Conservation (phyloP, 129 eudicot species). For the carrot (Daucus carota) region DNA sequence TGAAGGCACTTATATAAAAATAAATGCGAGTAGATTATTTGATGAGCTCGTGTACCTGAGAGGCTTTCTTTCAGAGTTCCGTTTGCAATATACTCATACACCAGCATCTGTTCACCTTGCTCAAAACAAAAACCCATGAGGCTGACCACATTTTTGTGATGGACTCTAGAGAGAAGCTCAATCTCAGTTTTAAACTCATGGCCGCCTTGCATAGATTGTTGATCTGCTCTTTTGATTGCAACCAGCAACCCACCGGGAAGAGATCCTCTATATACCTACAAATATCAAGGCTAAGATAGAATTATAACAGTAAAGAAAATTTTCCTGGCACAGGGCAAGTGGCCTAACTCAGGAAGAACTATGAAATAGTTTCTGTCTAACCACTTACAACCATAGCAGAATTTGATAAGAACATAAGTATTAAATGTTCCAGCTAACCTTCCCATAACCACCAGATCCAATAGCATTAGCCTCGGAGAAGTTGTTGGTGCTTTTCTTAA, state of each 20-base stretch:
- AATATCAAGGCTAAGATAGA: not conserved
- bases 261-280: slow-evolving; percentile 58
- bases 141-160: slow-evolving; percentile 68
- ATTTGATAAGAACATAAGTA: not conserved
- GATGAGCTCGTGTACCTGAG: slow-evolving; percentile 33
- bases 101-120: slow-evolving; percentile 67
- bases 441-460: slow-evolving; percentile 82
- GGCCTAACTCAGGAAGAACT: not conserved
- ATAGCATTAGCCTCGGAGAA: slow-evolving; percentile 47
- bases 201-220: slow-evolving; percentile 55
- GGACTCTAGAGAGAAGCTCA: slow-evolving; percentile 72
- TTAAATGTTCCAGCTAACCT: slow-evolving; percentile 28
- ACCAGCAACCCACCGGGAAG: slow-evolving; percentile 44
- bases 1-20: not conserved
- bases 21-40: not conserved
- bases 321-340: not conserved
- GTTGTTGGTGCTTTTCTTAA: slow-evolving; percentile 52
- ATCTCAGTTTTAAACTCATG: slow-evolving; percentile 72
- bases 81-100: slow-evolving; percentile 55
- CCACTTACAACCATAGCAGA: not conserved
- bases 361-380: not conserved
- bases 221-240: slow-evolving; percentile 68
- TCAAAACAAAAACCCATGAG: slow-evolving; percentile 69
- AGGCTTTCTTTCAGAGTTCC: slow-evolving; percentile 51
- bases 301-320: not conserved